Percentiles rank a stretch among this genome's conserved stretches.
Evolutionary conservation across 2,329 filamentous ascomycete species (phyloP).

Genomic region (Chaetothyriales sp.): DNA sequence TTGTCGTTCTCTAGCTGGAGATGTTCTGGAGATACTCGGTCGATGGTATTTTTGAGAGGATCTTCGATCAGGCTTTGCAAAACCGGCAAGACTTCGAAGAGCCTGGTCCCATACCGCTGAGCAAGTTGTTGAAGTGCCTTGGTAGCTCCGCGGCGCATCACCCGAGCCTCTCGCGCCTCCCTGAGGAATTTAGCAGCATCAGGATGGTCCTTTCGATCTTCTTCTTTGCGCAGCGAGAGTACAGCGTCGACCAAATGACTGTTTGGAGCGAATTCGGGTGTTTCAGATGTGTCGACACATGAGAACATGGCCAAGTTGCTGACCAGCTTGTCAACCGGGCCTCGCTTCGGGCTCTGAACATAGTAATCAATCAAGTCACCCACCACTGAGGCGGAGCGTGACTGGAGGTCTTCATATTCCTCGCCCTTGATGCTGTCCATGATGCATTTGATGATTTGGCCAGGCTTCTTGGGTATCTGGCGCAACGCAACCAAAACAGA

Average conservation of each 20-base stretch:
- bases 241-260: conserved; percentile 64
- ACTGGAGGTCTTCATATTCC: conserved; percentile 77
- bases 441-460: conserved; percentile 80
- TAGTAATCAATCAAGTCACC: conserved; percentile 76
- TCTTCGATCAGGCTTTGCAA: conserved; percentile 66
- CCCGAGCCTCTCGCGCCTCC: conserved; percentile 75
- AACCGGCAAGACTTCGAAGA: conserved; percentile 75
- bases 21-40: conserved; percentile 16
- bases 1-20: conserved; percentile 54
- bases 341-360: conserved; percentile 60
- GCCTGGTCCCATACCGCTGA: conserved; percentile 56
- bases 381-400: conserved; percentile 70
- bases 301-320: conserved; percentile 94
- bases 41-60: conserved; percentile 56
- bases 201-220: conserved; percentile 82
- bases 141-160: conserved; percentile 84
- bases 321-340: conserved; percentile 88
- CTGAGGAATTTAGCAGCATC: conserved; percentile 80
- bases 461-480: conserved; percentile 81
- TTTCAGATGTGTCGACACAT: conserved; percentile 93
- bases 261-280: conserved; percentile 82
- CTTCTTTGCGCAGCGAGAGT: conserved; percentile 88
- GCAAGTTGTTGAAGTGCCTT: conserved; percentile 83
- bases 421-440: conserved; percentile 98
- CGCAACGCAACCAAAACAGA: conserved; percentile 79